Evolutionary conservation across 768 basidiomycete genomes (phyloP).

Genomic region (Suillus sp.): DNA sequence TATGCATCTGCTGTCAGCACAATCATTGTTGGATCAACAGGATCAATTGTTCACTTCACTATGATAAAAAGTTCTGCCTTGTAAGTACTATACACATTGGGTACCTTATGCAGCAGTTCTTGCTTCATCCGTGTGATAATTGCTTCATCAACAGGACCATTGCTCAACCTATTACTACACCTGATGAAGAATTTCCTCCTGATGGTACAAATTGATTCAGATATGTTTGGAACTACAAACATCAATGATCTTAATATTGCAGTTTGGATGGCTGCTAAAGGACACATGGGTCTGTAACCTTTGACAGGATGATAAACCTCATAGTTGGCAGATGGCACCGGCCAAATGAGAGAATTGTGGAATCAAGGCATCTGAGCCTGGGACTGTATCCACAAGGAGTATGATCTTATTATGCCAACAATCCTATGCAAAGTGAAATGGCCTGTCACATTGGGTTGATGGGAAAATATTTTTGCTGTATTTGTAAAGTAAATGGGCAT

Average conservation of each 20-base stretch:
- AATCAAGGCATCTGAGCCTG: conserved; percentile 22
- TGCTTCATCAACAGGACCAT: neutral
- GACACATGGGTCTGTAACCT: neutral
- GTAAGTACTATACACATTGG: neutral
- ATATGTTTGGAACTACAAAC: neutral
- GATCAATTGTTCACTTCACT: neutral
- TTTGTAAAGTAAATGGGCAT: conserved; percentile 17
- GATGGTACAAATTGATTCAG: neutral
- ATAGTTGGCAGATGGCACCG: neutral
- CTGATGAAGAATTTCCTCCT: neutral
- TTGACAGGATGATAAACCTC: conserved; percentile 6
- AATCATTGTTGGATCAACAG: neutral
- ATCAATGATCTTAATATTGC: neutral
- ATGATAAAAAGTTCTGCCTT: neutral
- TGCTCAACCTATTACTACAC: neutral
- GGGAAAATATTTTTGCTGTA: conserved; percentile 28
- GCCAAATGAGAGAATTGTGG: conserved; percentile 13
- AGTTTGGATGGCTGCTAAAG: neutral
- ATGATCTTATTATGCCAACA: conserved; percentile 23
- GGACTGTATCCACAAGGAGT: conserved; percentile 19
- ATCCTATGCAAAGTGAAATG: conserved; percentile 31
- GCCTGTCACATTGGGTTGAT: conserved; percentile 27
- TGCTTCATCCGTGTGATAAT: neutral
- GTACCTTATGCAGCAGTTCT: neutral
- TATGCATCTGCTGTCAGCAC: neutral